Conservation (phyloP, 768 basidiomycete species). For the Mycena polygramma region DNA sequence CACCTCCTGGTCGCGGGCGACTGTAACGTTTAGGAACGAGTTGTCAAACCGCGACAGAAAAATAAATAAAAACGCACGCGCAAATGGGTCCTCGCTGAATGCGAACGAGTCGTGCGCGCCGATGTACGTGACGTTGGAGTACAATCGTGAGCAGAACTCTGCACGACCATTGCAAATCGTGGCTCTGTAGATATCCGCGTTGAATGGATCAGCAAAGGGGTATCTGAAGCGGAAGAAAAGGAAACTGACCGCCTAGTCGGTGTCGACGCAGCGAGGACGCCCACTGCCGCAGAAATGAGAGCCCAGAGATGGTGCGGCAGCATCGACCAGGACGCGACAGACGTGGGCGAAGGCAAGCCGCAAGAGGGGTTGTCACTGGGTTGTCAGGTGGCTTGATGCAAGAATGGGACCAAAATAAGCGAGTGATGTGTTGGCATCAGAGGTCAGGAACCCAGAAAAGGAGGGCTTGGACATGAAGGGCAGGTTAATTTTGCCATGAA, state of each 20-base stretch:
- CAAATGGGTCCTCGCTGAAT: conserved; percentile 60
- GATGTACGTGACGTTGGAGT: conserved; percentile 64
- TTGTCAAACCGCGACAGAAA: too few species aligned
- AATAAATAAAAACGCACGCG: conserved; percentile 48
- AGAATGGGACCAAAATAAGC: conserved; percentile 10
- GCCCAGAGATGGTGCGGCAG: conserved; percentile 10
- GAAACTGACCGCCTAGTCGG: conserved; percentile 12
- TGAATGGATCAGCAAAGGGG: neutral
- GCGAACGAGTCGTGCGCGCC: conserved; percentile 71
- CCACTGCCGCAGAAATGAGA: neutral
- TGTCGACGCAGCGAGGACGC: neutral
- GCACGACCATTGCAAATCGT: conserved; percentile 75
- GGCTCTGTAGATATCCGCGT: conserved; percentile 43
- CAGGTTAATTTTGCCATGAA: too few species aligned
- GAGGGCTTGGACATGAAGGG: neutral
- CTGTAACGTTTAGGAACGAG: conserved; percentile 34
- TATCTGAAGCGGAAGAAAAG: neutral
- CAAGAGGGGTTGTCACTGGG: conserved; percentile 10
- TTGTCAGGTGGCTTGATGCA: conserved; percentile 24
- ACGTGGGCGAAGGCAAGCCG: neutral
- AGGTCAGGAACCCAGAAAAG: conserved; percentile 3
- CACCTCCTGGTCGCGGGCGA: conserved; percentile 63
- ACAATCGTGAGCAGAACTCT: conserved; percentile 70
- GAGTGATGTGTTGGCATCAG: neutral
- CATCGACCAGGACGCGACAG: conserved; percentile 1